Conservation (phyloP, 805 yeast genomes). For the Torulaspora gathmanii region DNA sequence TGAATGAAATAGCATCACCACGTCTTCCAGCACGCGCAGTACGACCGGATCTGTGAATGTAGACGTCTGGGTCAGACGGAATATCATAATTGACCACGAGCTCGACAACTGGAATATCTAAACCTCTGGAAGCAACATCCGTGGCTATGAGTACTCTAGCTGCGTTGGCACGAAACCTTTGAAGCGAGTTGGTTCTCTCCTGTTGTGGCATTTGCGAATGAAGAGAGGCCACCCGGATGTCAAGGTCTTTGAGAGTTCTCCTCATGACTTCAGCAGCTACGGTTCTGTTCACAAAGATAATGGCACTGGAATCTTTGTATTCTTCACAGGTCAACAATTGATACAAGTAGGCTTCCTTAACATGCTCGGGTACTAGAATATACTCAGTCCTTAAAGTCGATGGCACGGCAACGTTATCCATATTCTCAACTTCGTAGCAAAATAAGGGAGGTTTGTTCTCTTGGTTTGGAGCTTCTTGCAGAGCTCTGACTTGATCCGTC, state of each 20-base stretch:
- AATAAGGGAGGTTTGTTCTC: conserved; percentile 53
- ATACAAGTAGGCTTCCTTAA: conserved; percentile 82
- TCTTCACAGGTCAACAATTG: conserved; percentile 59
- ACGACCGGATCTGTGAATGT: conserved; percentile 96
- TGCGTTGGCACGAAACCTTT: conserved; percentile 89
- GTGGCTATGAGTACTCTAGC: conserved; percentile 92
- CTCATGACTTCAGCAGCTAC: conserved; percentile 82
- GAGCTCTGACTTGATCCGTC: conserved; percentile 81
- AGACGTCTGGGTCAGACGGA: conserved; percentile 95
- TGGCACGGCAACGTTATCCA: conserved; percentile 78
- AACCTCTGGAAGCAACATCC: conserved; percentile 95
- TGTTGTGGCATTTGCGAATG: conserved; percentile 94
- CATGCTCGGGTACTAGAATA: conserved; percentile 77
- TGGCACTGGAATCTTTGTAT: conserved; percentile 62
- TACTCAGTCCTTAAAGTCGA: conserved; percentile 59
- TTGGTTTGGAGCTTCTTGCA: conserved; percentile 59
- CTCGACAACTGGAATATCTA: conserved; percentile 91
- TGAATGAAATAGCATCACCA: conserved; percentile 79
- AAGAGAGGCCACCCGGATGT: conserved; percentile 77
- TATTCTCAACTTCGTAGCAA: conserved; percentile 68
- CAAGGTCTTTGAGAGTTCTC: conserved; percentile 67
- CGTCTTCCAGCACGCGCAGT: conserved; percentile 95
- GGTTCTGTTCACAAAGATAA: conserved; percentile 89
- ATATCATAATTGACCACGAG: conserved; percentile 87
- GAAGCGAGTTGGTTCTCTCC: conserved; percentile 87